Base-by-base conservation (phyloP, 202 grass and related monocot species). In the Schoenoplectus triqueter region DNA sequence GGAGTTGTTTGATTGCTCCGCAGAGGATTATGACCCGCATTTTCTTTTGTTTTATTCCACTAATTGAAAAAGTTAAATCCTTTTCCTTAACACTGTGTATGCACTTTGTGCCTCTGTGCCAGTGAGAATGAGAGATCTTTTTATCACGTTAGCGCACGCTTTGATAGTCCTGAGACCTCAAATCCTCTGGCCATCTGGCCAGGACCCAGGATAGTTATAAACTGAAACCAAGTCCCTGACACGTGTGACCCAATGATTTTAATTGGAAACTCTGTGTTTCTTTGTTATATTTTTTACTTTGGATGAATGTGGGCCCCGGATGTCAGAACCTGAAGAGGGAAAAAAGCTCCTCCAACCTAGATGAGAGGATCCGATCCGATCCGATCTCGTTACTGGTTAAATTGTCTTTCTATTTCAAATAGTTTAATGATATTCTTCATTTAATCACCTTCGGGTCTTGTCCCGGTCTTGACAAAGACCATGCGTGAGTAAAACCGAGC, bases 381-480 rank as follows among this genome's bases (percentile, higher is more conserved):
- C 31, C 31, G 31, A 31, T 31, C 31, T 31, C 31, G 48, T 48
- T 52, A 48, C 19, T 31, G 31, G 31, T 2, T 2, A 54, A 54
- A 54, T 18, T 11, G 19, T 54, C 71, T 22, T 75, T 31, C 18
- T 31, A 18, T 52, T 21, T 55, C 19, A 75, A 75, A 75, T 49
- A 75, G 46, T 75, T 75, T 54, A 75, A 75, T 75, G 48, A 75
- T 39, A 54, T 75, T 13, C 17, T 19, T 73, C 1, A 19, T 10
- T 50, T 7, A 4, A 31, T 31, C 31, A 31, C 31, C 46, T n/a
- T 4, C 47, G 13, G 31, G 3, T 22, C 48, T 69, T 0, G 1
- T 31, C 1, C 31, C 31, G 31, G 31, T 74, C 71, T 75, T 75
- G 71, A 75, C 48, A 3, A 51, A 50, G 71, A 55, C 50, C 45